phyloP scores from a whole-genome alignment of 306 rosid genomes.

The Calophaca sinica region DNA sequence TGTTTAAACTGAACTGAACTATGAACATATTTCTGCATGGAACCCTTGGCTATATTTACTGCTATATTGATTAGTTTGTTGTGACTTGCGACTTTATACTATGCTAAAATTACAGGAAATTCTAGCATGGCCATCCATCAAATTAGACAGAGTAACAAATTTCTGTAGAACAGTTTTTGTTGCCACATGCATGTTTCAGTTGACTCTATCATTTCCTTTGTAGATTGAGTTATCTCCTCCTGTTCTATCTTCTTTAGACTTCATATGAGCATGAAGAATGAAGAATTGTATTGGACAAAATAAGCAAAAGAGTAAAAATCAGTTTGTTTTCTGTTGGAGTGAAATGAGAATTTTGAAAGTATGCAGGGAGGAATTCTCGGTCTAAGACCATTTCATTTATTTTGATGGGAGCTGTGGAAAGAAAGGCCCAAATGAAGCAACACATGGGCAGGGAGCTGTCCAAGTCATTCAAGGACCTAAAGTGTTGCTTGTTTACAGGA shows the following conservation, averaged over 20 bases:
- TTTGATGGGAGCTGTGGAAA: background rate
- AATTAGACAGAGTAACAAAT: constrained; percentile 21
- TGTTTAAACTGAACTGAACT: constrained; percentile 27
- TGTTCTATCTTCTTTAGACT: background rate
- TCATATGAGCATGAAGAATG: constrained; percentile 14
- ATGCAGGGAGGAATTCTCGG: background rate
- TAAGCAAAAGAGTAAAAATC: background rate
- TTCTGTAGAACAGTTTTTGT: background rate
- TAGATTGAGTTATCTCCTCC: constrained; percentile 17
- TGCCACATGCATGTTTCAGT: background rate
- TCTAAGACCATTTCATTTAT: background rate
- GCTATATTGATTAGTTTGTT: constrained; percentile 30
- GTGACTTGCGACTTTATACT: constrained; percentile 12
- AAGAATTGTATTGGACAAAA: constrained; percentile 7
- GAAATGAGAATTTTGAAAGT: constrained; percentile 1
- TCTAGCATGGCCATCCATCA: background rate
- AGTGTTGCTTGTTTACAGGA: background rate
- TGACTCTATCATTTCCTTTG: constrained; percentile 12
- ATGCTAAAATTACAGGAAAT: constrained; percentile 8
- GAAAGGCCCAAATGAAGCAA: background rate
- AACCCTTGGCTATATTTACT: constrained; percentile 31
- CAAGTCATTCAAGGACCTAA: constrained; percentile 13
- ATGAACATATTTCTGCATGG: constrained; percentile 38
- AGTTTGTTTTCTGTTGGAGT: background rate
- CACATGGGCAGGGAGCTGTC: background rate